Base-by-base conservation (phyloP, 2,329 filamentous ascomycete species). In the Claviceps digitariae region DNA sequence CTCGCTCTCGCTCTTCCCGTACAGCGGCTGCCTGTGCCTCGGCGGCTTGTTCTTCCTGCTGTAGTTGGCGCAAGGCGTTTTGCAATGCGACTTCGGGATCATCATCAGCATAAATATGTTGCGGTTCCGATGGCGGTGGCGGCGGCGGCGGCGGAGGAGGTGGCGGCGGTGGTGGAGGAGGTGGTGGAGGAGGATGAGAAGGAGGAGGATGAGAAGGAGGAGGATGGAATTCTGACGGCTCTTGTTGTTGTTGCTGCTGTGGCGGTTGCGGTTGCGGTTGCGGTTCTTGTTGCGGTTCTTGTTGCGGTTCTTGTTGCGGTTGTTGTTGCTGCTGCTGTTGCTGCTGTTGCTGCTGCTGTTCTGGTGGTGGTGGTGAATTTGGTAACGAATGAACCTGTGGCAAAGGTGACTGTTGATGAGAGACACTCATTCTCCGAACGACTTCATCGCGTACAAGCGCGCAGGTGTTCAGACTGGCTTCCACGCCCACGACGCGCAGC, bases 391-490 rank as follows among this genome's bases (percentile, higher is more conserved):
- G 12, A 56, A 44, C 61, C 2, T 60, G 57, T 36, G 58, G 58
- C 15, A 56, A 57, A 25, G 57, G 55, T 31, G 57, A 56, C 48
- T 60, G 60, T 27, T 62, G 60, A 46, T 62, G 52, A 23, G 58
- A 54, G 9, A 53, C 56, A 17, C 55, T 58, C 53, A 68, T 59
- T 44, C 66, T 64, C 31, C 74, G 74, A 45, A 81, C 61, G 50
- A 80, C 71, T 62, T 81, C 78, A 61, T 82, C 78, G 54, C 78
- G 74, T 4, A 81, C 79, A 55, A 79, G 69, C 43, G 77, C 76
- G 62, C 78, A 81, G 9, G 71, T 74, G 54, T 70, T 70, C 5
- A 82, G 69, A 51, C 67, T 74, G 2, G 77, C 67, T 52, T 81
- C 77, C 38, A 81, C 72, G 51, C 78, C 77, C 25, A 82, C 69